phyloP scores from a whole-genome alignment of 2,329 filamentous ascomycete species.

The Aspergillus fumigatus region DNA sequence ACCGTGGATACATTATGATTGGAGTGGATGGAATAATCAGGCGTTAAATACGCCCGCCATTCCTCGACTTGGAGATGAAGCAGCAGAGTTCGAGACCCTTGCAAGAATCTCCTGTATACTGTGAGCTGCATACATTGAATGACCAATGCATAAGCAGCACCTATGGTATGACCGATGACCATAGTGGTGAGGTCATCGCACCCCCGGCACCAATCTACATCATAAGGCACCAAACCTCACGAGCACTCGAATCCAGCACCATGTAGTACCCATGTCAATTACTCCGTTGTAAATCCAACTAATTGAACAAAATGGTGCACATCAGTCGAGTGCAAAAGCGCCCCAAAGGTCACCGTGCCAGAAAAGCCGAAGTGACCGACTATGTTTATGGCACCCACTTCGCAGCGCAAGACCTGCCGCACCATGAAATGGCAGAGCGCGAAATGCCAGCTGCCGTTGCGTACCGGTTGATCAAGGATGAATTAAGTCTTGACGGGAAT shows the following conservation, averaged over 20 bases:
- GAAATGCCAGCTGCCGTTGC: slow-evolving; percentile 79
- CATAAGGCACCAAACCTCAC: neutral
- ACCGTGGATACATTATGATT: too few species aligned
- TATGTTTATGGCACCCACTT: slow-evolving; percentile 83
- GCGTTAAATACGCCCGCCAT: too few species aligned
- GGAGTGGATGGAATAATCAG: too few species aligned
- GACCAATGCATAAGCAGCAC: too few species aligned
- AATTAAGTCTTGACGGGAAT: slow-evolving; percentile 60
- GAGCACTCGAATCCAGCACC: neutral
- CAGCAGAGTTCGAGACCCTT: too few species aligned
- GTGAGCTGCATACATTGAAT: too few species aligned
- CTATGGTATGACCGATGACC: neutral
- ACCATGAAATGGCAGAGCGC: slow-evolving; percentile 74
- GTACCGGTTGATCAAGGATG: slow-evolving; percentile 61
- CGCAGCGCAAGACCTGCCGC: slow-evolving; percentile 74
- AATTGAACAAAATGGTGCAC: slow-evolving; percentile 31
- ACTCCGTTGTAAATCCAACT: neutral
- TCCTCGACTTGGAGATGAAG: too few species aligned
- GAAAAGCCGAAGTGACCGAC: slow-evolving; percentile 41
- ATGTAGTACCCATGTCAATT: neutral
- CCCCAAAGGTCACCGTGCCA: slow-evolving; percentile 2
- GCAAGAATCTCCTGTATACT: too few species aligned
- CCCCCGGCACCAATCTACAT: neutral
- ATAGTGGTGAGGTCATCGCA: slow-evolving; percentile 2
- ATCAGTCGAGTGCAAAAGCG: slow-evolving; percentile 35